phyloP scores from a whole-genome alignment of 176 grass and related monocot species.

The Phragmites australis region DNA sequence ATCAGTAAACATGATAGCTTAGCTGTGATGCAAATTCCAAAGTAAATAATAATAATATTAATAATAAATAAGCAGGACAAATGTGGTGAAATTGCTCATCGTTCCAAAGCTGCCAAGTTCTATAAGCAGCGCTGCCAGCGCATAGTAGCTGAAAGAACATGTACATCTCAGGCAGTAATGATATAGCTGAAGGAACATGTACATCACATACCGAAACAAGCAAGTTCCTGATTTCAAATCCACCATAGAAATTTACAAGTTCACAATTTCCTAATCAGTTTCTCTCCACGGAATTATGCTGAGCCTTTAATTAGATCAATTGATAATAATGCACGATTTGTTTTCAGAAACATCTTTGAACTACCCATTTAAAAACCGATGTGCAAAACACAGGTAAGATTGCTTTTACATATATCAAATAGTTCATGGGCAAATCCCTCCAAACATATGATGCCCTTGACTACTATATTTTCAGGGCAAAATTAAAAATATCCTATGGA shows the following conservation, averaged over 20 bases:
- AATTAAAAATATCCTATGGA: background rate
- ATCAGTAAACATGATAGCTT: constrained; percentile 26
- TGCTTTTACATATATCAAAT: background rate
- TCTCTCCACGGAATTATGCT: background rate
- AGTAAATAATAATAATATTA: background rate
- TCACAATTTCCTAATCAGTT: background rate
- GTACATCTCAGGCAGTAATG: background rate
- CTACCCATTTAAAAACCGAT: background rate
- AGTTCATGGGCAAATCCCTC: background rate
- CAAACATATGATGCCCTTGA: background rate
- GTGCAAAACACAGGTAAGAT: background rate
- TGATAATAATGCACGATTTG: background rate
- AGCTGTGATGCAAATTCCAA: constrained; percentile 5
- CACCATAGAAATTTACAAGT: background rate
- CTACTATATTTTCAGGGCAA: constrained; percentile 13
- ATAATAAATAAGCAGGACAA: background rate
- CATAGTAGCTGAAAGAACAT: background rate
- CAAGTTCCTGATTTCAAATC: background rate
- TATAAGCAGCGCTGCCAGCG: background rate
- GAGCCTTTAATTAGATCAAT: background rate
- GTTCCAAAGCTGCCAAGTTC: background rate
- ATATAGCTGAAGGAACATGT: background rate
- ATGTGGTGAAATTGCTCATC: constrained; percentile 2
- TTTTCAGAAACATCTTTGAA: background rate
- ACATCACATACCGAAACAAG: constrained; percentile 3